Evolutionary conservation across 2,329 filamentous ascomycete species (phyloP).

Genomic region (Alternaria triticina): DNA sequence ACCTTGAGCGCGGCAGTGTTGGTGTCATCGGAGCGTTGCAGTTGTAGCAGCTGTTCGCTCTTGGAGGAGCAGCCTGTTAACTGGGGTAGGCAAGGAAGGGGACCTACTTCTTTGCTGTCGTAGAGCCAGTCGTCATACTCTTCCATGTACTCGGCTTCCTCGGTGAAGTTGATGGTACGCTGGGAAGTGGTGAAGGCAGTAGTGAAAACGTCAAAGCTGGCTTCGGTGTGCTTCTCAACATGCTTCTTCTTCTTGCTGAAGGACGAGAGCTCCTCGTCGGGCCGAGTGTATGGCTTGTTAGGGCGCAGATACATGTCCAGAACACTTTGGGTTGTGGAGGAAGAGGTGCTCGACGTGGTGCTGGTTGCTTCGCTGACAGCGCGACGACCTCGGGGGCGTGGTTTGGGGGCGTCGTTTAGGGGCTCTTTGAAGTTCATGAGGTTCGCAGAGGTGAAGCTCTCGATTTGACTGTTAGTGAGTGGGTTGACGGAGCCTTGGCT

Average conservation of each 20-base stretch:
- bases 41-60: constrained; percentile 30
- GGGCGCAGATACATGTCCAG: constrained; percentile 28
- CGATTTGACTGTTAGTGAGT: constrained; percentile 2
- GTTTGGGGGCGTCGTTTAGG: constrained; percentile 22
- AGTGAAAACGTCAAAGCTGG: constrained; percentile 22
- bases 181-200: constrained; percentile 16
- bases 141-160: constrained; percentile 28
- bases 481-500: constrained; percentile 7
- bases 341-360: constrained; percentile 18
- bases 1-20: constrained; percentile 1
- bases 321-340: constrained; percentile 27
- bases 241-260: constrained; percentile 7
- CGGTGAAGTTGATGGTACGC: constrained; percentile 34
- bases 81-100: constrained; percentile 32
- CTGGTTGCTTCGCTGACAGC: constrained; percentile 9
- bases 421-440: constrained; percentile 23
- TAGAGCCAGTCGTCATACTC: constrained; percentile 15
- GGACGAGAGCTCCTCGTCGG: constrained; percentile 24
- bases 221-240: constrained; percentile 25
- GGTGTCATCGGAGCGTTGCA: constrained; percentile 15
- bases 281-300: constrained; percentile 26
- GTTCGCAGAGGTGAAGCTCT: constrained; percentile 20
- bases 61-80: constrained; percentile 38
- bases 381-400: constrained; percentile 13
- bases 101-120: constrained; percentile 4